Evolutionary conservation across 2,329 filamentous ascomycete genomes (phyloP), one percentile per base, ranked within the genome.

Genomic region (Zasmidium cellare): DNA sequence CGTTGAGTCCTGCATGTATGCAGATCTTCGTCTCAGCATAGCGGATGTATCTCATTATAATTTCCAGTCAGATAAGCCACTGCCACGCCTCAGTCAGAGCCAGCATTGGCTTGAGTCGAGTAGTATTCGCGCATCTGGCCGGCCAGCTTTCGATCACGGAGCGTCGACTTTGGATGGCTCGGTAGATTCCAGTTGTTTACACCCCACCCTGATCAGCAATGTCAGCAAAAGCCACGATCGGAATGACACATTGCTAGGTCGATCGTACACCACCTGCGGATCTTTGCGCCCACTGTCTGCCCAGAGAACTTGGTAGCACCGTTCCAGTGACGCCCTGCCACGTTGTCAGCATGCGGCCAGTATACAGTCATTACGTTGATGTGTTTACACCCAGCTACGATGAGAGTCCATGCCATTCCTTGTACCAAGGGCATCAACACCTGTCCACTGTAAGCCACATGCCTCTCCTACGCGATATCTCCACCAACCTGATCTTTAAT

Each of bases 111-210:
- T 14, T 46, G 38, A n/a, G 19, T 44, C 2, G 25, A 16, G 31
- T 58, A 60, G 46, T 63, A 65, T 46, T 65, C 63, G 44, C 45
- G 31, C 48, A 51, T 20, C 49, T 38, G 9, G n/a, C 19, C 46
- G 45, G 38, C 51, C 12, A 48, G 14, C 18, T 53, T 52, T 20
- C 23, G 22, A 25, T 49, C 22, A n/a, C 46, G 46, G 14, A 49
- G 46, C 9, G 25, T 51, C 41, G 50, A 23, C 46, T 59, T 54
- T 12, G 53, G 53, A 19, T 53, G 46, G n/a, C 63, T 58, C 6
- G 88, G 88, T 57, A 93, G 75, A 50, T 82, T 81, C 94, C 94
- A 97, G 69, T 96, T 91, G 71, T 97, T 97, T 18, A 96, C 90
- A 20, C 84, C 85, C 79, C 91, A 97, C 93, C 64, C 63, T 55